Base-by-base conservation (phyloP, 2,329 filamentous ascomycete genomes). In the Pyrenochaeta sp. region DNA sequence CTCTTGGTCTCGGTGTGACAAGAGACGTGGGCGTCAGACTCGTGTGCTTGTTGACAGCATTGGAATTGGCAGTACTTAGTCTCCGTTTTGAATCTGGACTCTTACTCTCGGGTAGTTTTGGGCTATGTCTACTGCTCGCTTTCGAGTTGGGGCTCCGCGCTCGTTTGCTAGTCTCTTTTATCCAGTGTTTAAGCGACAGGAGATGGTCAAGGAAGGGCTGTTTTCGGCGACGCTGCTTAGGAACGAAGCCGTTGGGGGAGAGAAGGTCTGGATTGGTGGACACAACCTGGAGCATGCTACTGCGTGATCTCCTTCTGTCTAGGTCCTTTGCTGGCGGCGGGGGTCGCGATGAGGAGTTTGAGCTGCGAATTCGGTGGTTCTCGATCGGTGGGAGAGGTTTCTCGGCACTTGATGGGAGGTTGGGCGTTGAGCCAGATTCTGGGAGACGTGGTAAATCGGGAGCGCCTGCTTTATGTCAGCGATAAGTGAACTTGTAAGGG, bases 251-350 rank as follows among this genome's bases (percentile, higher is more conserved):
- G 60, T 83, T 83, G n/a, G 79, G 75, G 41, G 81, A 79, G 14
- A 87, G 77, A 7, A 89, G 75, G 60, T 89, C 86, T 18, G 85
- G 83, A 61, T 89, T 88, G 33, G 81, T 84, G 12, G 90, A 90
- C 33, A 96, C 92, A 4, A 96, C 85, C 70, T 97, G 92, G 29
- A 97, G 83, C 59, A 92, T 95, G 63, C 92, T 97, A 37, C 91
- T 90, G 55, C 91, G 83, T 61, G 90, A 90, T 64, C 89, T 83
- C 54, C 90, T 87, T 58, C 87, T 87, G 23, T 67, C 64, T 11
- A 73, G 53, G 61, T 97, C 93, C 73, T 97, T 97, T 1, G 94
- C 92, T 36, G 94, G 94, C 9, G 90, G 91, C 35, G 91, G 82
- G 5, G 93, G 89, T 42, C 91, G 87, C 56, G 90, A 87, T 27